Base-by-base conservation (phyloP, 768 basidiomycete species). In the Tephrocybe sp. region DNA sequence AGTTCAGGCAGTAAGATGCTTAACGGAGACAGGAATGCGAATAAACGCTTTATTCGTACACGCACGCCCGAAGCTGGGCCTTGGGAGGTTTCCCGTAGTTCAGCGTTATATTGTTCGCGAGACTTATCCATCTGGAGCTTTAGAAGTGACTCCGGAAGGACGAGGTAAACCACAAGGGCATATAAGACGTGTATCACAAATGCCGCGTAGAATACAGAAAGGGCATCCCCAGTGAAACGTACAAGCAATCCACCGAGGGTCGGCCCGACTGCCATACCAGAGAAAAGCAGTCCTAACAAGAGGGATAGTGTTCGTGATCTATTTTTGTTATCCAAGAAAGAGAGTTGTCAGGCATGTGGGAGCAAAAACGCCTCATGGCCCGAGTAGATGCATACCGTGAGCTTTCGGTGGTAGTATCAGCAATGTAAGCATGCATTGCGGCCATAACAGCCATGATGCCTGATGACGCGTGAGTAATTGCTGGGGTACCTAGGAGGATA, bases 131-230 rank as follows among this genome's bases (percentile, higher is more conserved):
- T 83, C 45, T 80, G 71, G 0, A 65, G 69, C 30, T 66, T 61
- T 9, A 85, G 79, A 1, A 93, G 74, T 0, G 91, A 90, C 66
- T 97, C 93, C 0, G 93, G 93, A 42, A 95, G 61, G 54, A 90
- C 23, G 51, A 85, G 67, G 66, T 81, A 77, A 23, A 82, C 61
- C 41, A 84, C 57, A 36, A 76, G 42, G 1, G 77, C 65, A 57
- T 80, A 83, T 39, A 81, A 7, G 20, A 74, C 20, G 55, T 88
- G 84, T 6, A 83, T 53, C 8, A 62, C 55, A 4, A 73, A 64
- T 8, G 86, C 79, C 40, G 84, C 58, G 65, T 90, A 94, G 73
- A 94, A 94, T 15, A 90, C 83, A 0, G 81, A 80, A 17, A 90
- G 65, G 9, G 79, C 59, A 14, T 71, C 68, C 4, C 76, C 77